phyloP scores from a whole-genome alignment of 1,139 yeast species.

The Debaryomyces subglobosus region DNA sequence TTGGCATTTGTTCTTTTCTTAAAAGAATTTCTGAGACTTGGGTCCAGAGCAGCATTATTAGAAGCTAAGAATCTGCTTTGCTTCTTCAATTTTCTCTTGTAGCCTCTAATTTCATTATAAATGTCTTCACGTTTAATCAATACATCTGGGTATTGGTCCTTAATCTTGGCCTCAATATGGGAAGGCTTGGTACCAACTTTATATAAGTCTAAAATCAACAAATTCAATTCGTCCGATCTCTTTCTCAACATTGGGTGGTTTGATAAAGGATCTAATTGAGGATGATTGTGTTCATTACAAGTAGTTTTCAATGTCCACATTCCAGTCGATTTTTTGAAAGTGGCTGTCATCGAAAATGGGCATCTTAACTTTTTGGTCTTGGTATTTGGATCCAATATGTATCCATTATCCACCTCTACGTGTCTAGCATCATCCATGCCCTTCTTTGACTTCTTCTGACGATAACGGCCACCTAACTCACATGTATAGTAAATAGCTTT shows the following conservation, averaged over 20 bases:
- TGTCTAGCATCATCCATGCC: conserved; percentile 25
- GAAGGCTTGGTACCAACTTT: conserved; percentile 62
- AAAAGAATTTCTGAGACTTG: conserved; percentile 18
- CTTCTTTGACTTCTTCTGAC: conserved; percentile 53
- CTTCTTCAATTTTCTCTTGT: conserved; percentile 54
- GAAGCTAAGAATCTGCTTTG: conserved; percentile 31
- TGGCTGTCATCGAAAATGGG: conserved; percentile 62
- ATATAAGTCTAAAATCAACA: conserved; percentile 55
- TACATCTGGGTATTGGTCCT: conserved; percentile 57
- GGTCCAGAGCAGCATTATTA: conserved; percentile 15
- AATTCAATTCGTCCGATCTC: conserved; percentile 55
- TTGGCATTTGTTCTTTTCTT: conserved; percentile 33
- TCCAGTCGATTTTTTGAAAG: conserved; percentile 50
- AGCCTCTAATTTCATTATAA: conserved; percentile 61
- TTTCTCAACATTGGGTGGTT: conserved; percentile 63
- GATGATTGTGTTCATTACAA: conserved; percentile 62
- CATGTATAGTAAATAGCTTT: conserved; percentile 66
- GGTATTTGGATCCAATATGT: conserved; percentile 45
- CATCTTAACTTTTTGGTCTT: conserved; percentile 58
- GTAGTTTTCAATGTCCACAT: conserved; percentile 59
- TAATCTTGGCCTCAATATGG: conserved; percentile 55
- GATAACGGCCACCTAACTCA: conserved; percentile 59
- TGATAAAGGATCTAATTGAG: conserved; percentile 57
- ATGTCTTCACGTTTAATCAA: conserved; percentile 60
- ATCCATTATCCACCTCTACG: conserved; percentile 38